These are phyloP conservation scores for Antrodiella citrinella DNA, from an alignment of 768 basidiomycete species.

Conservation along the genomic window DNA sequence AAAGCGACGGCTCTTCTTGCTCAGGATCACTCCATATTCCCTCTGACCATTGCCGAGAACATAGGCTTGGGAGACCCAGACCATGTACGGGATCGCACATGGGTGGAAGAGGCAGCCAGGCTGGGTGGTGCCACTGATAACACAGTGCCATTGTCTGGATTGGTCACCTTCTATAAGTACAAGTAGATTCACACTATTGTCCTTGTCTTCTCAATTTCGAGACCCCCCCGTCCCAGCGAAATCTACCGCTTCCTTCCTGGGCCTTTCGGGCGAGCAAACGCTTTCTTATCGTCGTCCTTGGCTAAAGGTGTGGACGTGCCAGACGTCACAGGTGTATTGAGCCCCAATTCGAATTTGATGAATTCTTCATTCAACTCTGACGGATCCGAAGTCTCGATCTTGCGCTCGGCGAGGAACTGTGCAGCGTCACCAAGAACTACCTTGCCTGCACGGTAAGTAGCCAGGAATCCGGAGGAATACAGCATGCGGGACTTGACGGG, in stretches of 20 bases:
- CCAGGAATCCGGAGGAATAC: conserved; percentile 64
- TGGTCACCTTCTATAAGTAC: too few relatives aligned
- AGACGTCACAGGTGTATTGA: conserved; percentile 14
- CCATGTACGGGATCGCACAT: conserved; percentile 10
- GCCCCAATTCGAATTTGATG: conserved; percentile 50
- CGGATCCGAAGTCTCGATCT: conserved; percentile 80
- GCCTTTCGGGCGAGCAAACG: conserved; percentile 65
- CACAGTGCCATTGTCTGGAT: too few relatives aligned
- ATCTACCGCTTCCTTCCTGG: conserved; percentile 47
- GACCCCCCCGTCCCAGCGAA: too few relatives aligned
- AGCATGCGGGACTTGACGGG: conserved; percentile 85
- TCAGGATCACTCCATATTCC: conserved; percentile 32
- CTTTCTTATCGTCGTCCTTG: conserved; percentile 30
- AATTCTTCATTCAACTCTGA: conserved; percentile 58
- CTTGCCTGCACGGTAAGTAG: conserved; percentile 51
- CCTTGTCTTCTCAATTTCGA: not conserved
- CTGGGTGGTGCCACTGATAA: too few relatives aligned
- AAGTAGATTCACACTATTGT: too few relatives aligned
- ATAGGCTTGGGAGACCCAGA: conserved; percentile 28
- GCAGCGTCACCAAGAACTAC: conserved; percentile 34
- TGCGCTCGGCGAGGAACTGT: conserved; percentile 41
- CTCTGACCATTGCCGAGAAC: conserved; percentile 32
- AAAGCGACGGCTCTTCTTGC: conserved; percentile 32
- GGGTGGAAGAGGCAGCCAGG: conserved; percentile 14
- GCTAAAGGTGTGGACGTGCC: conserved; percentile 7